phyloP scores from a whole-genome alignment of 2,329 filamentous ascomycete genomes.

The Botrytis fragariae region DNA sequence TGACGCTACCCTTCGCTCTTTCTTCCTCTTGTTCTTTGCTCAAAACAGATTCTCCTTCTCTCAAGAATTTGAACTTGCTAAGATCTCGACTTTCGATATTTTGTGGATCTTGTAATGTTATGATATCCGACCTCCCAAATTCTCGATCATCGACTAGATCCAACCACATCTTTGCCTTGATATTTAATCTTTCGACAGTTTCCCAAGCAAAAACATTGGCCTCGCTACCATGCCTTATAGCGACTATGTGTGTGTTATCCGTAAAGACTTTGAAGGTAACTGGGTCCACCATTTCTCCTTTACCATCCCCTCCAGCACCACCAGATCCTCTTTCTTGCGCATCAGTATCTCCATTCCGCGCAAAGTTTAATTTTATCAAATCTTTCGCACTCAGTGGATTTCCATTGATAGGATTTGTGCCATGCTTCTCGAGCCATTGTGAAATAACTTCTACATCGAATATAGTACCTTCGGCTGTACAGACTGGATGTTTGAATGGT shows the following conservation, averaged over 20 bases:
- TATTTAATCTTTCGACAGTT: conserved; percentile 90
- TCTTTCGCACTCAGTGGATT: conserved; percentile 75
- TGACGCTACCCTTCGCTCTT: conserved; percentile 66
- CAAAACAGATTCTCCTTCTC: conserved; percentile 71
- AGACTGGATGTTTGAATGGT: conserved; percentile 92
- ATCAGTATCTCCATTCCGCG: conserved; percentile 76
- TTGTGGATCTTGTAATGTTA: conserved; percentile 93
- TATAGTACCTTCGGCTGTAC: conserved; percentile 80
- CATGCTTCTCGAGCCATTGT: conserved; percentile 90
- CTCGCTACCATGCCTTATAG: conserved; percentile 72
- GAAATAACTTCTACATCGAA: conserved; percentile 95
- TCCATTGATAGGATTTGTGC: conserved; percentile 87
- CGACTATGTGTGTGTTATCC: conserved; percentile 95
- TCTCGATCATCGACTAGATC: conserved; percentile 85
- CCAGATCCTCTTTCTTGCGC: conserved; percentile 46
- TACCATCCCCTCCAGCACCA: conserved; percentile 56
- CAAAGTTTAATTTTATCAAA: conserved; percentile 85
- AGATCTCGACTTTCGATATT: conserved; percentile 81
- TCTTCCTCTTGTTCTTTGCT: conserved; percentile 70
- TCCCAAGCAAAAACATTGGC: conserved; percentile 98
- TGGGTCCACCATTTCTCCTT: conserved; percentile 86
- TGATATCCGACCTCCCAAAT: conserved; percentile 87
- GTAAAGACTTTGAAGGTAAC: conserved; percentile 98
- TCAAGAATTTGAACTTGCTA: conserved; percentile 82
- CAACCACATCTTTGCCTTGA: conserved; percentile 94